Percentiles rank a stretch among this genome's conserved stretches.
phyloP scores from a whole-genome alignment of 306 rosid species.

The Lupinus albus region DNA sequence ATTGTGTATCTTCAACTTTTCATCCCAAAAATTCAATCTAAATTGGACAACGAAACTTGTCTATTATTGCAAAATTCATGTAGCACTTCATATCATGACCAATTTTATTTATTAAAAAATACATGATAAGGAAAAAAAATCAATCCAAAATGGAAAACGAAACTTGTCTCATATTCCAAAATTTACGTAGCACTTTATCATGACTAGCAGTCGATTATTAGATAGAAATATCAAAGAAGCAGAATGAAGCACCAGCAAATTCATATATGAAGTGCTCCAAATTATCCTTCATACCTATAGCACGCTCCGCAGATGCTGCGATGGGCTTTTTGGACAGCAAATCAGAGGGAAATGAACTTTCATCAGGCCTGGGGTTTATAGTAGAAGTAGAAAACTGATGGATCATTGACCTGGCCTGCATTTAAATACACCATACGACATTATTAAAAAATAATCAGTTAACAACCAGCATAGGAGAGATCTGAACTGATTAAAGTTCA shows the following conservation, averaged over 20 bases:
- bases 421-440: conserved; percentile 28
- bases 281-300: conserved; percentile 59
- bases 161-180: conserved; percentile 18
- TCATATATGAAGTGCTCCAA: conserved; percentile 30
- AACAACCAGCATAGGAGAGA: conserved; percentile 11
- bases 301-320: conserved; percentile 56
- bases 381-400: conserved; percentile 58
- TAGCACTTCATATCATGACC: too few species aligned
- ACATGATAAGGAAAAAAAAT: conserved; percentile 1
- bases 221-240: conserved; percentile 14
- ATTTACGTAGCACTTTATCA: conserved; percentile 1
- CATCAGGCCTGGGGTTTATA: conserved; percentile 54
- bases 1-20: conserved; percentile 2
- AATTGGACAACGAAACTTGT: too few species aligned
- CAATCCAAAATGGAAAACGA: not conserved
- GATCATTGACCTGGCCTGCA: conserved; percentile 57
- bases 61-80: too few species aligned
- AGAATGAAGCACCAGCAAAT: conserved; percentile 31
- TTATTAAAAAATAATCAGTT: conserved; percentile 24
- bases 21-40: conserved; percentile 1
- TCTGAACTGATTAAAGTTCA: conserved; percentile 8
- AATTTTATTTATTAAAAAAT: not conserved
- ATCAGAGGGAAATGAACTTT: conserved; percentile 62
- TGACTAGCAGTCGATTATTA: conserved; percentile 1
- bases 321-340: conserved; percentile 59